phyloP scores from a whole-genome alignment of 352 stramenopile species.

The Globisporangium radiosum region DNA sequence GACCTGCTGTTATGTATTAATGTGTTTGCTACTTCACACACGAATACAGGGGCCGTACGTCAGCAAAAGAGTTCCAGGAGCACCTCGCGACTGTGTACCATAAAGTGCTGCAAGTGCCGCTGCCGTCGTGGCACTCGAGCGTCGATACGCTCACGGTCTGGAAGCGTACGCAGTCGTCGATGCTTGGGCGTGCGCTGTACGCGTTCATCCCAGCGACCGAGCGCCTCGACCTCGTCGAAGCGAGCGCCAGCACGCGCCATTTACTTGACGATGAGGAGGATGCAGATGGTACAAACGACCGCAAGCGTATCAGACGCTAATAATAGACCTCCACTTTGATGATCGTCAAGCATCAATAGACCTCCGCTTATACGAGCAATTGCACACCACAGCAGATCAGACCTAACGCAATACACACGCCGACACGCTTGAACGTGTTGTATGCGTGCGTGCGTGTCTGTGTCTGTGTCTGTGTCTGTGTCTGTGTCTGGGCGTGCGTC shows the following conservation, averaged over 20 bases:
- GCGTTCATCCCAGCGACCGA: conserved; percentile 73
- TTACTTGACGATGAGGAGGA: conserved; percentile 27
- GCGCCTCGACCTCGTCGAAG: conserved; percentile 57
- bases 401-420: too few species aligned
- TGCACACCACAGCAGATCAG: too few species aligned
- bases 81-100: conserved; percentile 89
- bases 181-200: conserved; percentile 76
- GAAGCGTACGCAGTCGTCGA: conserved; percentile 90
- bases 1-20: too few species aligned
- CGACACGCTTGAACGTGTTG: too few species aligned
- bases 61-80: conserved; percentile 89
- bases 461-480: neutral
- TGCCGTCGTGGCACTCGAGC: conserved; percentile 92
- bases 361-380: neutral
- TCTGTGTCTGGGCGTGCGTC: neutral
- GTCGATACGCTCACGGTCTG: conserved; percentile 91
- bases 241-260: conserved; percentile 59
- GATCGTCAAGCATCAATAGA: neutral
- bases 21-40: too few species aligned
- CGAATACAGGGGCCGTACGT: conserved; percentile 79
- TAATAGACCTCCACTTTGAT: neutral
- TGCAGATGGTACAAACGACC: neutral
- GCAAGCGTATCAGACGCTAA: neutral
- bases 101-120: conserved; percentile 87
- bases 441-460: neutral